Evolutionary conservation across 1,139 yeast species (phyloP), one percentile per base, ranked within the genome.

Genomic region (Trichomonascaceae sp.): DNA sequence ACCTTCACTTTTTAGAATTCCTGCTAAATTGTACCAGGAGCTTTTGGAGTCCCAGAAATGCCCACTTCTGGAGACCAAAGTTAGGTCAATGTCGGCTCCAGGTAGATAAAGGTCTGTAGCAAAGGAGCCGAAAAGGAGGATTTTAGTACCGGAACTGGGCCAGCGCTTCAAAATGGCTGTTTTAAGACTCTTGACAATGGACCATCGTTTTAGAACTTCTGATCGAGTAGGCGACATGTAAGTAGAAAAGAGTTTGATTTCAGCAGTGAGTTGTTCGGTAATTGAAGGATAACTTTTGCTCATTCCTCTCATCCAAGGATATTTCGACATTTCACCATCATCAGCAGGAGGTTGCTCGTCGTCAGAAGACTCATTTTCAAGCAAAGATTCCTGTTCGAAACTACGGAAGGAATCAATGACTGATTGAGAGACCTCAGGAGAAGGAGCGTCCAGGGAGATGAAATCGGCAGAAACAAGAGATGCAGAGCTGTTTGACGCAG

Each of bases 71-170:
- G 96, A 86, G 8, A 85, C 75, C 27, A 95, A 80, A 46, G 91
- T 98, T 84, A 95, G 84, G 70, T 95, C 99, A 39, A 95, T 90
- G 74, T 95, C 99, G 0, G 97, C 89, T 0, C 96, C 96, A 0
- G 99, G 99, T 22, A 95, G 74, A 64, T 91, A 93, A 58, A 95
- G 73, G 66, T 91, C 97, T 0, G 99, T 91, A 0, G 99, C 98
- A 68, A 83, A 88, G 0, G 98, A 90, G 0, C 99, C 99, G 74
- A 95, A 93, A 15, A 91, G 96, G 62, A 85, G 87, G 9, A 87
- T 80, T 17, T 39, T 38, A 6, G 45, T 38, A 55, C 85, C 86
- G 2, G 96, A 85, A 58, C 83, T 88, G 0, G 84, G 83, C 98
- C 99, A 93, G 54, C 85, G 74, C 2, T 72, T 66, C 36, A 70